Percentiles rank a stretch among this genome's conserved stretches.
These are phyloP conservation scores for Lactarius vividus DNA, from an alignment of 768 basidiomycete species.

Conservation along the genomic window DNA sequence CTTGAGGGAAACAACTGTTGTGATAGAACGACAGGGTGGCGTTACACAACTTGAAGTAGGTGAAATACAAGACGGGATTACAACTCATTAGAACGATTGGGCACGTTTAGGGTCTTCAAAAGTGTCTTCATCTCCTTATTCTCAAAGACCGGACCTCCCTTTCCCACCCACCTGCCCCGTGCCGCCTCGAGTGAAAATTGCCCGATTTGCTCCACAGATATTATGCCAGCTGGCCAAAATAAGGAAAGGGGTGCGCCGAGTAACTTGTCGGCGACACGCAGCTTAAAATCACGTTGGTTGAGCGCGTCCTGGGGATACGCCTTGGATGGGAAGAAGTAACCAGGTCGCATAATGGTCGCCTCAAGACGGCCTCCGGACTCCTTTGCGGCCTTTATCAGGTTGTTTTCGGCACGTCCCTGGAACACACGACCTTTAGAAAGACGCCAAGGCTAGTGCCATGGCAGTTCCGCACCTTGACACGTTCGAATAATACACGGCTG, in stretches of 20 bases:
- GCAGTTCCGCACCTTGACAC: conserved; percentile 30
- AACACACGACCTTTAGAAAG: not conserved
- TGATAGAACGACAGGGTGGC: too few species aligned
- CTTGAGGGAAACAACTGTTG: not conserved
- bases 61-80: not conserved
- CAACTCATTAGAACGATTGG: not conserved
- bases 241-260: conserved; percentile 10
- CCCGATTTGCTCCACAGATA: conserved; percentile 19
- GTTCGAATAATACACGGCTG: conserved; percentile 27
- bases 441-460: not conserved
- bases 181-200: conserved; percentile 22
- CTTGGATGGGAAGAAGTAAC: conserved; percentile 26
- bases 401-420: conserved; percentile 27
- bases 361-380: conserved; percentile 18
- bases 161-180: conserved; percentile 21
- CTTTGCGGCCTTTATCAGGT: conserved; percentile 8
- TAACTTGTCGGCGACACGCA: conserved; percentile 17
- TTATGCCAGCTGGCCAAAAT: conserved; percentile 9
- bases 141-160: conserved; percentile 14
- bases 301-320: conserved; percentile 23
- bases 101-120: conserved; percentile 1
- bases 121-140: conserved; percentile 25
- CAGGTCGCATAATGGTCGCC: conserved; percentile 23
- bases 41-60: not conserved
- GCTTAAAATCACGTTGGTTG: conserved; percentile 13